Base-by-base conservation (phyloP, 495 filamentous ascomycete genomes). In the Clohesyomyces aquaticus region DNA sequence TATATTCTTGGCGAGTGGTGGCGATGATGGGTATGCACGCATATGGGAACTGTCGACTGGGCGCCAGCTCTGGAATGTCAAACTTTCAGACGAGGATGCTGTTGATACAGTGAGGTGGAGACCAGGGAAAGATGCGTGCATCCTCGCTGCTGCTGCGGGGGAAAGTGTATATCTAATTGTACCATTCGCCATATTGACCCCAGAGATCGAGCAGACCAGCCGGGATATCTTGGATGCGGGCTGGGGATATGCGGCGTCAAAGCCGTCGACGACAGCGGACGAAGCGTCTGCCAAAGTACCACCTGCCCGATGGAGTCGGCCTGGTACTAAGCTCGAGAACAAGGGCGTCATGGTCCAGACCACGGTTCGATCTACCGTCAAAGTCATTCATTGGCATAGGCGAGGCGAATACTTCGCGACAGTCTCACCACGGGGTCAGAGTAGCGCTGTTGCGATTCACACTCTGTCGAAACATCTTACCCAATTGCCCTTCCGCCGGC, bases 371-470 rank as follows among this genome's bases (percentile, higher is more conserved):
- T 87, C 89, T 47, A 82, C 88, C 4, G 81, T 94, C 67, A 98
- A 96, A 78, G 87, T 90, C n/a, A 87, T 98, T 69, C 86, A 85
- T 68, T 98, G 91, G 91, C 94, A 98, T 77, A 86, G 94, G 60
- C 85, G 89, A 64, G 94, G 94, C 67, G 92, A 97, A 74, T 96
- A 96, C 80, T 88, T 98, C 73, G 83, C 91, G 63, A 97, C 92
- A 6, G 90, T 96, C 45, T 95, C 91, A 50, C 92, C 94, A 53
- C 73, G 80, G 63, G 81, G 90, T 64, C 80, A 93, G 77, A 78
- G 87, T 75, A 77, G 85, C 79, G 90, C 95, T n/a, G 89, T 98
- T 48, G 86, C 91, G 27, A 96, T 98, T 72, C 94, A 98, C 80
- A 96, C 93, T 0, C 79, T 98, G 65, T 92, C 91, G 46, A 96